Percentiles rank a stretch among this genome's conserved stretches.
phyloP scores from a whole-genome alignment of 1,284 basidiomycete species.

The Heterobasidion occidentale region DNA sequence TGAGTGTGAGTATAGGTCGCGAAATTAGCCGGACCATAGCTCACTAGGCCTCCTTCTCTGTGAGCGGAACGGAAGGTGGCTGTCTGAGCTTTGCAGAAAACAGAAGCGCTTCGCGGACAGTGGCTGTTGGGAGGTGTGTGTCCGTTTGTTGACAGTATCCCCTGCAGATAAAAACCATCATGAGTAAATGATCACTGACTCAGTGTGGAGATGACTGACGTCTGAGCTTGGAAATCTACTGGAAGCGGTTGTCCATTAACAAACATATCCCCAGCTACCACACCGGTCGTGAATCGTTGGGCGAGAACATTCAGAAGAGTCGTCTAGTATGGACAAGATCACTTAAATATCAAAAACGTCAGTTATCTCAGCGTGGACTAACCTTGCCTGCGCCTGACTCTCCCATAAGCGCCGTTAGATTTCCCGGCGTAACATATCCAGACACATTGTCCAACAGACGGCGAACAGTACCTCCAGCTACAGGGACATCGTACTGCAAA shows the following conservation, averaged over 20 bases:
- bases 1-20: neutral
- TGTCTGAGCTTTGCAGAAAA: constrained; percentile 84
- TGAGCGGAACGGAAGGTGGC: constrained; percentile 51
- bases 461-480: constrained; percentile 45
- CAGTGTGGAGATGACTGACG: constrained; percentile 22
- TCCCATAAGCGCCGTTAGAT: constrained; percentile 73
- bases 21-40: constrained; percentile 8
- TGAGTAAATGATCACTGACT: neutral
- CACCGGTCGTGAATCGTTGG: constrained; percentile 67
- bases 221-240: constrained; percentile 67
- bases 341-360: constrained; percentile 17
- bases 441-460: constrained; percentile 72
- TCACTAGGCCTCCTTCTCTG: constrained; percentile 76
- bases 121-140: constrained; percentile 58
- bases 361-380: constrained; percentile 17
- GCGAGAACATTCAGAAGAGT: constrained; percentile 82
- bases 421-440: constrained; percentile 80
- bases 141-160: constrained; percentile 83
- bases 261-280: constrained; percentile 73
- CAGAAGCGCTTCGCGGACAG: constrained; percentile 77
- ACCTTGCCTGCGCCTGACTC: constrained; percentile 77
- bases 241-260: constrained; percentile 73
- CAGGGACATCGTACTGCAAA: constrained; percentile 53
- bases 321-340: constrained; percentile 37
- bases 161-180: constrained; percentile 16